Percentiles rank a stretch among this genome's conserved stretches.
Conservation (phyloP, 2,329 filamentous ascomycete species). For the Lachnellula arida region DNA sequence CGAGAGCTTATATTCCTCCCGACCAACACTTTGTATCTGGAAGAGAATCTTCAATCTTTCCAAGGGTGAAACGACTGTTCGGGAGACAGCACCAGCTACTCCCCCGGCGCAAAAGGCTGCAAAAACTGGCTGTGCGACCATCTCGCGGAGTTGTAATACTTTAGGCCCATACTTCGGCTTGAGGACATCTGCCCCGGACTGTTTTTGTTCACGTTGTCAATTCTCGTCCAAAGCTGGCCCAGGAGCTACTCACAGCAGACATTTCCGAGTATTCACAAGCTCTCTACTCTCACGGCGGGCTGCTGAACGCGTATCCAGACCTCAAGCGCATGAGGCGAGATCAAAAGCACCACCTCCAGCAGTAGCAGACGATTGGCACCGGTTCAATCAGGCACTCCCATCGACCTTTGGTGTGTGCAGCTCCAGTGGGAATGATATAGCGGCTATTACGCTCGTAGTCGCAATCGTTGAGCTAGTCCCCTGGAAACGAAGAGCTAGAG, state of each 20-base stretch:
- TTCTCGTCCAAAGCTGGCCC: not conserved
- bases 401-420: slow-evolving; percentile 5
- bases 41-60: slow-evolving; percentile 98
- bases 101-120: slow-evolving; percentile 94
- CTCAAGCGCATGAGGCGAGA: slow-evolving; percentile 16
- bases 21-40: slow-evolving; percentile 85
- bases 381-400: slow-evolving; percentile 15
- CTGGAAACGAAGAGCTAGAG: slow-evolving; percentile 1
- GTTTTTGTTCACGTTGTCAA: slow-evolving; percentile 3
- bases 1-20: slow-evolving; percentile 89
- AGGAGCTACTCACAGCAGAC: slow-evolving; percentile 28
- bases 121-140: slow-evolving; percentile 74
- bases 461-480: slow-evolving; percentile 10
- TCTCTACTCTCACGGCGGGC: slow-evolving; percentile 12
- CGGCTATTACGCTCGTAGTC: slow-evolving; percentile 1
- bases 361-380: slow-evolving; percentile 12
- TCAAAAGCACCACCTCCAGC: slow-evolving; percentile 10
- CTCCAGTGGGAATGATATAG: not conserved
- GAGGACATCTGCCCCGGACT: slow-evolving; percentile 25
- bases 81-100: slow-evolving; percentile 91
- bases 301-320: slow-evolving; percentile 18
- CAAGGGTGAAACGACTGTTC: slow-evolving; percentile 92
- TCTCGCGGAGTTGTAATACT: slow-evolving; percentile 35
- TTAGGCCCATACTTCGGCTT: slow-evolving; percentile 30
- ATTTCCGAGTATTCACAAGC: slow-evolving; percentile 19